Conservation (phyloP, 495 filamentous ascomycete genomes). For the Penicillium antarcticum region DNA sequence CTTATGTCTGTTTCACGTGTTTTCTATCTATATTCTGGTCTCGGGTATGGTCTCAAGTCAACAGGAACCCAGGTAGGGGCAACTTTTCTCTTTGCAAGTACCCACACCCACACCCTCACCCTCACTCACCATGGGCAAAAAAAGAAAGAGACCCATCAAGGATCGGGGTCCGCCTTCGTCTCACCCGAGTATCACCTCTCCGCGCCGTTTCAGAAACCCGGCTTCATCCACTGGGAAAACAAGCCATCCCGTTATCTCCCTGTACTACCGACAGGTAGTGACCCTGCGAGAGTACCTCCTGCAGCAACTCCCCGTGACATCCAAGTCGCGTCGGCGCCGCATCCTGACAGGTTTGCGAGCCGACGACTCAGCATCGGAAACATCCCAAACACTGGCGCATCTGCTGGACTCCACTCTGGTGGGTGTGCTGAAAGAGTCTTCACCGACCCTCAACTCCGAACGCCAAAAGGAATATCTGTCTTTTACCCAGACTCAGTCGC, state of each 20-base stretch:
- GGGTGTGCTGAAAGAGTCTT: constrained; percentile 41
- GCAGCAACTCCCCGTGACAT: constrained; percentile 46
- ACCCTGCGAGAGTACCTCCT: constrained; percentile 72
- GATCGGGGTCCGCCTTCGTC: constrained; percentile 16
- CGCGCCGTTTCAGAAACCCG: constrained; percentile 16
- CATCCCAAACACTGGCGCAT: constrained; percentile 30
- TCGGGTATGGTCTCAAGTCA: too few species aligned
- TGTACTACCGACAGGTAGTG: constrained; percentile 67
- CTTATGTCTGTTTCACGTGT: neutral
- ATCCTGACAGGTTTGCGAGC: constrained; percentile 29
- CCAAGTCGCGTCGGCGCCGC: constrained; percentile 49
- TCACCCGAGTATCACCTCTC: constrained; percentile 17
- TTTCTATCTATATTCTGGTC: too few species aligned
- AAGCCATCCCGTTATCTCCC: constrained; percentile 64
- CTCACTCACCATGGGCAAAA: constrained; percentile 35
- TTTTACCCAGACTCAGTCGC: constrained; percentile 61
- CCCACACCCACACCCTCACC: too few species aligned
- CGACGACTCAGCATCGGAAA: neutral
- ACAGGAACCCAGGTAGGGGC: too few species aligned
- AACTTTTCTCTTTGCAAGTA: too few species aligned
- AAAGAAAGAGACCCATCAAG: constrained; percentile 42
- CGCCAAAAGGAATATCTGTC: constrained; percentile 55
- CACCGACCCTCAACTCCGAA: constrained; percentile 33
- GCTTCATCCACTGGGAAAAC: constrained; percentile 9
- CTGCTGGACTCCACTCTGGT: constrained; percentile 71